Percentiles rank a stretch among this genome's conserved stretches.
These are phyloP conservation scores for Acacia crassicarpa DNA, from an alignment of 306 rosid genomes.

Conservation along the genomic window DNA sequence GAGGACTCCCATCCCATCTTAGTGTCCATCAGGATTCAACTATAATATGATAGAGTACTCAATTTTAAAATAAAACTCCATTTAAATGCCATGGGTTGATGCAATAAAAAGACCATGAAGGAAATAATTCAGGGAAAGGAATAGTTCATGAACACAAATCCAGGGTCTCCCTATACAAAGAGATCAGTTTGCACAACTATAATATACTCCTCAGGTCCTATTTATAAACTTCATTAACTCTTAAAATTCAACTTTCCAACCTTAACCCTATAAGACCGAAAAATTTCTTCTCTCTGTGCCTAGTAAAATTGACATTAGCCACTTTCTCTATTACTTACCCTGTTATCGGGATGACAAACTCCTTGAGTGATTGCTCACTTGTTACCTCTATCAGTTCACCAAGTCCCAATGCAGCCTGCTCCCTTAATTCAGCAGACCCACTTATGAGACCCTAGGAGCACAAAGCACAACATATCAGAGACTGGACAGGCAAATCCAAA, in stretches of 20 bases:
- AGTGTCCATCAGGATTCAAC: neutral
- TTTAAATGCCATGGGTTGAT: neutral
- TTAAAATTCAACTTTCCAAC: no score
- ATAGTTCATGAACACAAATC: neutral
- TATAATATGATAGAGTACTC: neutral
- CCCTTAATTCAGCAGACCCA: conserved; percentile 95
- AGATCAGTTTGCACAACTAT: neutral
- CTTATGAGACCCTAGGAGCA: conserved; percentile 75
- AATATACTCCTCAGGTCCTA: neutral
- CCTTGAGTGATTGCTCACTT: conserved; percentile 83
- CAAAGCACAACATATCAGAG: conserved; percentile 21
- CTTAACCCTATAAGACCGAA: no score
- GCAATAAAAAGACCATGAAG: neutral
- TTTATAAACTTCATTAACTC: no score
- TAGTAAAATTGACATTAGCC: conserved; percentile 1
- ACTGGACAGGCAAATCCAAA: conserved; percentile 2
- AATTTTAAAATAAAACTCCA: neutral
- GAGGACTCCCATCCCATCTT: neutral
- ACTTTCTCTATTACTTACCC: conserved; percentile 57
- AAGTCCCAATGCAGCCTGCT: conserved; percentile 96
- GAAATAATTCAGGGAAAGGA: conserved; percentile 2
- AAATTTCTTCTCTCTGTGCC: no score
- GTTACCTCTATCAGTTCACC: conserved; percentile 97
- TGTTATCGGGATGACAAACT: conserved; percentile 87
- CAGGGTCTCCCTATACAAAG: neutral